phyloP scores from a whole-genome alignment of 768 basidiomycete genomes.

The Gautieria morchelliformis region DNA sequence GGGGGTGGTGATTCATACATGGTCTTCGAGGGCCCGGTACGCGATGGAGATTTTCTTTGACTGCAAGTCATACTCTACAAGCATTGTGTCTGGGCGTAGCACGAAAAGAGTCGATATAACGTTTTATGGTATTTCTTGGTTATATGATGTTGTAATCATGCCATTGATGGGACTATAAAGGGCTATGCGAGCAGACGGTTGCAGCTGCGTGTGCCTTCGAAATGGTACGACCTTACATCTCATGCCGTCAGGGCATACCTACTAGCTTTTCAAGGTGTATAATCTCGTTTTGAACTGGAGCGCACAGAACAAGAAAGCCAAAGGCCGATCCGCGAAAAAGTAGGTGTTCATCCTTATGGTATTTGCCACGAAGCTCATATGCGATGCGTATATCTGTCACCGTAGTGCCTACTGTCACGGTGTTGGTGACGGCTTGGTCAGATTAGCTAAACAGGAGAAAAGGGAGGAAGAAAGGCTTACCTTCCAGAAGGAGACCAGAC shows the following conservation, averaged over 20 bases:
- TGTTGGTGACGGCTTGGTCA: conserved; percentile 13
- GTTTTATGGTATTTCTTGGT: conserved; percentile 16
- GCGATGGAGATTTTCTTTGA: conserved; percentile 20
- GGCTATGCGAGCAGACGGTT: conserved; percentile 19
- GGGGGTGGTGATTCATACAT: conserved; percentile 10
- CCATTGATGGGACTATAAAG: not conserved
- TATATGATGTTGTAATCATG: not conserved
- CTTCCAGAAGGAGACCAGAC: not conserved
- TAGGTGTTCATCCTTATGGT: conserved; percentile 3
- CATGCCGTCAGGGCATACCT: not conserved
- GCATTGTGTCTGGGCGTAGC: not conserved
- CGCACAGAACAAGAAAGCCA: conserved; percentile 14
- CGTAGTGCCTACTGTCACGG: conserved; percentile 14
- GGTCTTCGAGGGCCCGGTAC: conserved; percentile 7
- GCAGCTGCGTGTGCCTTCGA: conserved; percentile 18
- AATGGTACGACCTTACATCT: conserved; percentile 2
- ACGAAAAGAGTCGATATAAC: conserved; percentile 5
- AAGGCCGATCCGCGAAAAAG: not conserved
- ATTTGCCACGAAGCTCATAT: not conserved
- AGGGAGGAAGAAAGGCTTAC: conserved; percentile 8
- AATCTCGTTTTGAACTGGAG: conserved; percentile 21
- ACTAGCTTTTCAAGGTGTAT: conserved; percentile 13
- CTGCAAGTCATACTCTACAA: conserved; percentile 16
- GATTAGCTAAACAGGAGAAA: conserved; percentile 16
- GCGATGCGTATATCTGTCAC: not conserved